Conservation (phyloP, 352 stramenopile species). For the Phytophthora vignae region DNA sequence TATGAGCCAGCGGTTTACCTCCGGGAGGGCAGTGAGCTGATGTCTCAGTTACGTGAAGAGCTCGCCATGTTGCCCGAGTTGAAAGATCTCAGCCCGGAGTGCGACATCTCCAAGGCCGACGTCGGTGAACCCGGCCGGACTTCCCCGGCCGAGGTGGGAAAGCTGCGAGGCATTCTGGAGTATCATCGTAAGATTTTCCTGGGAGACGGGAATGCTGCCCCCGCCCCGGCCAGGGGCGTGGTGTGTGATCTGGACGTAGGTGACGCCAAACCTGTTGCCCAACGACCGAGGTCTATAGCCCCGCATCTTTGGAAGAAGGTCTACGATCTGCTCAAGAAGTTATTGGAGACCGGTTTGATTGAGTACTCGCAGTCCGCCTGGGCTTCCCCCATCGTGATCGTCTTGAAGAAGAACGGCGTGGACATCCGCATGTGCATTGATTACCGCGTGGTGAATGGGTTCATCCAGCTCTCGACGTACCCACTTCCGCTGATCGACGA, state of each 20-base stretch:
- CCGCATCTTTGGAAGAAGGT: neutral
- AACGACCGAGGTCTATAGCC: neutral
- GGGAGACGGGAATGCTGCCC: constrained; percentile 12
- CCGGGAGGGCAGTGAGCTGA: constrained; percentile 4
- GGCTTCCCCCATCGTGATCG: constrained; percentile 1
- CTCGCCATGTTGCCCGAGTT: constrained; percentile 1
- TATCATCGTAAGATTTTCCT: constrained; percentile 8
- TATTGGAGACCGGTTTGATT: neutral
- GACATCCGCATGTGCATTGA: constrained; percentile 12
- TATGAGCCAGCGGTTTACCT: constrained; percentile 3
- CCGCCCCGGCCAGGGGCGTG: neutral
- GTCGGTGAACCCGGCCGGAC: neutral
- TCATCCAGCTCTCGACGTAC: constrained; percentile 5
- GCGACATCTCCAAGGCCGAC: neutral
- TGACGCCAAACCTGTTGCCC: neutral
- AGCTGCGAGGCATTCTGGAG: neutral
- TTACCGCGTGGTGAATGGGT: neutral
- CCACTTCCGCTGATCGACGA: constrained; percentile 11
- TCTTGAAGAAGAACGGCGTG: constrained; percentile 11
- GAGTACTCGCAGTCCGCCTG: neutral
- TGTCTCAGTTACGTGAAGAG: constrained; percentile 5
- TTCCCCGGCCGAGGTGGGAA: neutral
- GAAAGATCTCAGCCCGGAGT: neutral
- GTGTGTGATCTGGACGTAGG: constrained; percentile 6
- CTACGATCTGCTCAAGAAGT: neutral